Evolutionary conservation across 139 green algal species (phyloP), one percentile per base, ranked within the genome.

Genomic region (Trebouxia sp.): DNA sequence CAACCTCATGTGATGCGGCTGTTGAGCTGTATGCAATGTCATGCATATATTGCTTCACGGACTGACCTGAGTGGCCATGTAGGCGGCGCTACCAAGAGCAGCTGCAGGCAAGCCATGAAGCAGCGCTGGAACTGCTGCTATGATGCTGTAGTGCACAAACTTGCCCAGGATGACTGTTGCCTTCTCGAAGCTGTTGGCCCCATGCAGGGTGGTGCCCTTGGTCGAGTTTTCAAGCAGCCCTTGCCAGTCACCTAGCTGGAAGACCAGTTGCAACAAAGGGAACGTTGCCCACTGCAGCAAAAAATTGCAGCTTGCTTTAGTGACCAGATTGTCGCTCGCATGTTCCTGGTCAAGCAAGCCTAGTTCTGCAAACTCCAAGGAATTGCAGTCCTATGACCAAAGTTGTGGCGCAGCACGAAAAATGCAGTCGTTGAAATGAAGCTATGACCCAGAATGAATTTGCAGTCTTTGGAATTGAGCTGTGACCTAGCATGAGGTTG

Each of bases 231-330:
- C 65, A 0, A 91, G 37, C 42, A 96, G 87, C 15, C 69, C 85
- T 74, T 84, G 45, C 70, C 86, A 78, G 85, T 93, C 88, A 22
- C 83, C 84, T 1, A 79, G 76, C 85, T 95, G 91, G 88, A 97
- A 97, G 26, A 85, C 88, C 14, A 96, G 75, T 84, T 93, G 89
- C 76, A 97, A 86, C 70, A 96, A 84, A 7, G 93, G 92, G 84
- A 93, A 97, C 30, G 85, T 83, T 6, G 83, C 53, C 90, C 92
- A 97, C 88, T 87, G 84, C 75, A 65, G 47, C 26, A 62, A 41
- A 5, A 26, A 3, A 65, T 55, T 24, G 42, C 20, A 30, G 38
- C 37, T 22, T 26, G 69, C 1, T 30, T 50, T 1, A n/a, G n/a
- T n/a, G n/a, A n/a, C n/a, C n/a, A n/a, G n/a, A n/a, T n/a, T n/a